phyloP scores from a whole-genome alignment of 2,329 filamentous ascomycete species.

The Trichophyton equinum region DNA sequence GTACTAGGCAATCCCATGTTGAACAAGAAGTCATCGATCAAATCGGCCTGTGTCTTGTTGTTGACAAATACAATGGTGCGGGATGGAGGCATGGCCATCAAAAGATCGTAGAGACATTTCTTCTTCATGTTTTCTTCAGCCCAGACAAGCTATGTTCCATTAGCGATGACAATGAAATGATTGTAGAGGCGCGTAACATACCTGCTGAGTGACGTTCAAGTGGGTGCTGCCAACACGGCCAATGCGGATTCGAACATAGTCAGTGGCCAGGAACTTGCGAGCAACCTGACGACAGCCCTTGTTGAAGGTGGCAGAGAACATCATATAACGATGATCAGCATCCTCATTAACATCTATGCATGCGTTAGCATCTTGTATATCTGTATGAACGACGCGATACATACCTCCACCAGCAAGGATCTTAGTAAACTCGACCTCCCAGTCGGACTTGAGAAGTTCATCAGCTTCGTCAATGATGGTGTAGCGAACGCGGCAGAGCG shows the following conservation, averaged over 20 bases:
- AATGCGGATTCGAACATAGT: conserved; percentile 69
- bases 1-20: conserved; percentile 69
- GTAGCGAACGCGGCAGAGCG: conserved; percentile 32
- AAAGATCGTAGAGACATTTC: conserved; percentile 56
- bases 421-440: conserved; percentile 60
- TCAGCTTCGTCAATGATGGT: conserved; percentile 88
- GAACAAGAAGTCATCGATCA: conserved; percentile 76
- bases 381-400: conserved; percentile 19
- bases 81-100: conserved; percentile 56
- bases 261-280: conserved; percentile 57
- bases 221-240: conserved; percentile 78
- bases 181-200: conserved; percentile 19
- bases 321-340: conserved; percentile 54
- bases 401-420: conserved; percentile 73
- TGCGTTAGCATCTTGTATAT: neutral
- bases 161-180: neutral
- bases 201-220: conserved; percentile 64
- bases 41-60: conserved; percentile 62
- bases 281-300: conserved; percentile 65
- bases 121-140: conserved; percentile 57
- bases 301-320: conserved; percentile 94
- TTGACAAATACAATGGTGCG: conserved; percentile 89
- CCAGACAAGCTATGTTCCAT: conserved; percentile 43
- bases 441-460: conserved; percentile 71
- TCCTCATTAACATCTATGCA: conserved; percentile 60